Evolutionary conservation across 495 filamentous ascomycete genomes (phyloP).

Genomic region (Staphylotrichum longicolle): DNA sequence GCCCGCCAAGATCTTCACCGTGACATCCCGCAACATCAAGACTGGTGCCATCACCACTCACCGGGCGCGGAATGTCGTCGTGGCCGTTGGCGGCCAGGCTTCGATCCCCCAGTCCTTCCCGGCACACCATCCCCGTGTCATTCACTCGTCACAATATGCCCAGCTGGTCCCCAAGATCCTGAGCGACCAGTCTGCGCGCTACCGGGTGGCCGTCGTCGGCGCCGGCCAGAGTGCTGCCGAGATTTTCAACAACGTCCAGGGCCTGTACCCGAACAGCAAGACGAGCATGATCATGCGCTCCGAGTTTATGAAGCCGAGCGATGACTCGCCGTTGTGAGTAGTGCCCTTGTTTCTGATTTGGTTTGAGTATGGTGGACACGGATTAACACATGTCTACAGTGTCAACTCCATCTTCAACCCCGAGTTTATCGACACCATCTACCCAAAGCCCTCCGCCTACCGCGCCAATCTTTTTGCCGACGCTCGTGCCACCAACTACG

Average conservation of each 20-base stretch:
- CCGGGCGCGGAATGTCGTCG: constrained; percentile 73
- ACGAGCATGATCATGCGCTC: constrained; percentile 74
- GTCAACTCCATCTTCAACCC: constrained; percentile 98
- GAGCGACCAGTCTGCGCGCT: constrained; percentile 53
- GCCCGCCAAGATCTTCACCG: constrained; percentile 49
- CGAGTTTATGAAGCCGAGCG: constrained; percentile 79
- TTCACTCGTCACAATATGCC: constrained; percentile 90
- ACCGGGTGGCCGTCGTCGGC: constrained; percentile 79
- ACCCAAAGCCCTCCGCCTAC: constrained; percentile 57
- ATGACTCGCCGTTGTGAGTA: constrained; percentile 91
- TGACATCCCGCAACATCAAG: constrained; percentile 41
- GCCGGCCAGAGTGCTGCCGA: constrained; percentile 92
- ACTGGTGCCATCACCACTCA: constrained; percentile 37
- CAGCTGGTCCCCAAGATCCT: constrained; percentile 60
- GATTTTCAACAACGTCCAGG: constrained; percentile 86
- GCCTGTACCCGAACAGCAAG: constrained; percentile 75
- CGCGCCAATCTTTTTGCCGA: constrained; percentile 60
- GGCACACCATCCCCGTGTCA: constrained; percentile 58
- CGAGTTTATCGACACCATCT: constrained; percentile 71
- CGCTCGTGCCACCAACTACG: constrained; percentile 85
- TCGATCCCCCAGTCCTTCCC: constrained; percentile 70
- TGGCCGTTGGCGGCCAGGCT: constrained; percentile 80
- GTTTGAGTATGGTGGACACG: background rate
- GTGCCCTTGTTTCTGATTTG: background rate
- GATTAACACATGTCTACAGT: constrained; percentile 43